Percentiles rank a stretch among this genome's conserved stretches.
Conservation (phyloP, 2,329 filamentous ascomycete species). For the Graphilbum ipis-grandicollis region DNA sequence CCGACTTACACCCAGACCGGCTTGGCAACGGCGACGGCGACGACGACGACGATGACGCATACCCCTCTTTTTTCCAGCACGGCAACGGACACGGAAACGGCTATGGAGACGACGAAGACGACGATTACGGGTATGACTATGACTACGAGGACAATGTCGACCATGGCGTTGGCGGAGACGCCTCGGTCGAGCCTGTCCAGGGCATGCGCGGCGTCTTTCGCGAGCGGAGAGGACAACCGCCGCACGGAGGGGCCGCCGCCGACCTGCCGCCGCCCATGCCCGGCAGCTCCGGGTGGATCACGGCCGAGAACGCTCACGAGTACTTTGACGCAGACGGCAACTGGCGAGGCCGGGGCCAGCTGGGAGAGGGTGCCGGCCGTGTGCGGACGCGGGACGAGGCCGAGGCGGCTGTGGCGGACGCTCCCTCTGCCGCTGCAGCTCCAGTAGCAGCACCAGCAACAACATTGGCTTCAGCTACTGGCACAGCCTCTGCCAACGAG, state of each 20-base stretch:
- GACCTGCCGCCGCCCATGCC: conserved; percentile 50
- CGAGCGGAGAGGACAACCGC: background rate
- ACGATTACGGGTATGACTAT: conserved; percentile 32
- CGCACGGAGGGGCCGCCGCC: conserved; percentile 13
- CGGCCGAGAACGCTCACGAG: conserved; percentile 74
- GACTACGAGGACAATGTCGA: conserved; percentile 38
- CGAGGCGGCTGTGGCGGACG: conserved; percentile 6
- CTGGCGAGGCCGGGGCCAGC: conserved; percentile 42
- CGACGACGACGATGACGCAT: conserved; percentile 35
- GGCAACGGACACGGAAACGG: conserved; percentile 35
- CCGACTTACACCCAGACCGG: conserved; percentile 59
- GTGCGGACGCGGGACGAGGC: conserved; percentile 35
- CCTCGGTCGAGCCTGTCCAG: conserved; percentile 35
- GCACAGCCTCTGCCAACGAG: conserved; percentile 12
- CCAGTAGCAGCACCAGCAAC: background rate
- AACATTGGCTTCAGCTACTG: background rate
- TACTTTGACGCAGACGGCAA: conserved; percentile 71
- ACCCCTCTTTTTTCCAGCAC: conserved; percentile 37
- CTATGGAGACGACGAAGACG: conserved; percentile 31
- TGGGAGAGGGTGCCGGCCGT: conserved; percentile 48
- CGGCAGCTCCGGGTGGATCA: conserved; percentile 71
- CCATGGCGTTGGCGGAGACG: conserved; percentile 28
- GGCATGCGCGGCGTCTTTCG: conserved; percentile 39
- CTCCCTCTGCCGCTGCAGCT: background rate
- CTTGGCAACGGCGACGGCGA: conserved; percentile 40